Evolutionary conservation across 345 rosid species (phyloP), one percentile per base, ranked within the genome.

Genomic region (Populus simonii): DNA sequence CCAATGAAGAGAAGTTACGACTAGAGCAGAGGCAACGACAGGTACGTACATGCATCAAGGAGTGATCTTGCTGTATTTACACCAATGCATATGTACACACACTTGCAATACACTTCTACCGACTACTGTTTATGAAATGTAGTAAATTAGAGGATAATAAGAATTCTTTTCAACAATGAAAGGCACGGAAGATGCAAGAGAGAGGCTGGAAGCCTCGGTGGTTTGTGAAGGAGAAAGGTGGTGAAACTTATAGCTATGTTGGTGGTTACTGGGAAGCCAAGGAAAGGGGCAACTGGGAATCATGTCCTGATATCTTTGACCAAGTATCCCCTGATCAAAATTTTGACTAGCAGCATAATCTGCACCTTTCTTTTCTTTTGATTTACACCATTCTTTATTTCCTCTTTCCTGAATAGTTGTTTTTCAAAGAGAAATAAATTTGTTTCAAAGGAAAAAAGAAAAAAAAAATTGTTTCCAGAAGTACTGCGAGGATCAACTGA

Each of bases 171-270:
- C 53, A 5, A 47, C 18, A 38, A 39, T 70, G 35, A 31, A 90
- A 96, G 99, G 97, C 99, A 29, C 83, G 95, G 82, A 90, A 90
- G 85, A 92, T 93, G 99, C 99, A 96, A 68, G 99, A 96, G 87
- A 91, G 93, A 33, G 99, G 99, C 18, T 96, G 99, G 99, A 92
- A 91, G 83, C 98, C 99, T 3, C 87, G 86, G 69, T 96, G 99
- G 99, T 96, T 96, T 77, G 83, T 76, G 0, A 96, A 88, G 86
- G 98, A 91, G 68, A 86, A 90, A 80, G 94, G 81, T 73, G 86
- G 86, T 70, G 89, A 84, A 8, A 7, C 87, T 3, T 92, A 91
- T 83, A 85, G 82, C 2, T 91, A 92, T 66, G 72, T 83, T 41
- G 97, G 98, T 6, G 97, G 97, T 9, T 96, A 96, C 66, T 96